Conservation (phyloP, 1,284 basidiomycete genomes). For the Ganoderma sinense region DNA sequence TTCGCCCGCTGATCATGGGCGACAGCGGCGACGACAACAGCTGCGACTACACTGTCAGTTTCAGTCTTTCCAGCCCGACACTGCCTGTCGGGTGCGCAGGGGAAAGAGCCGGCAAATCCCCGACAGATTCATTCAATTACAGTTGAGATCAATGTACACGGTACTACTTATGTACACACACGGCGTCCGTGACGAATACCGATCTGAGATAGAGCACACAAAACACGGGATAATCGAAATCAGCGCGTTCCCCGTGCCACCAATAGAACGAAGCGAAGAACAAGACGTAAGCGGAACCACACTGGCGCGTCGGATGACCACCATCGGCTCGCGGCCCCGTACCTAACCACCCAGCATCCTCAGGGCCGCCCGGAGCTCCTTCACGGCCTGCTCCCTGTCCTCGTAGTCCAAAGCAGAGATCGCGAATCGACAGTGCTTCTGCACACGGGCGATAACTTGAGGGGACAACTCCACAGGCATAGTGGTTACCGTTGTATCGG, state of each 20-base stretch:
- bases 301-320: neutral
- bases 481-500: constrained; percentile 37
- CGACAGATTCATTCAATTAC: constrained; percentile 5
- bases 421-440: constrained; percentile 92
- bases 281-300: constrained; percentile 3
- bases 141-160: constrained; percentile 3
- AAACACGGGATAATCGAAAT: constrained; percentile 5
- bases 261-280: neutral
- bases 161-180: neutral
- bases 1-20: neutral
- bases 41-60: neutral
- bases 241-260: neutral
- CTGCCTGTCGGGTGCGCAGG: neutral
- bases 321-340: neutral
- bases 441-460: constrained; percentile 69
- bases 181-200: neutral
- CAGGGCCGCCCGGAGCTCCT: constrained; percentile 81
- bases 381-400: constrained; percentile 83
- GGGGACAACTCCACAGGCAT: constrained; percentile 65
- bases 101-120: neutral
- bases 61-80: neutral
- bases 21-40: neutral
- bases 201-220: constrained; percentile 4
- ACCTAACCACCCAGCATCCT: constrained; percentile 64
- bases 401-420: constrained; percentile 94